These are phyloP conservation scores for Amanita thiersii DNA, from an alignment of 768 basidiomycete genomes.

Conservation along the genomic window DNA sequence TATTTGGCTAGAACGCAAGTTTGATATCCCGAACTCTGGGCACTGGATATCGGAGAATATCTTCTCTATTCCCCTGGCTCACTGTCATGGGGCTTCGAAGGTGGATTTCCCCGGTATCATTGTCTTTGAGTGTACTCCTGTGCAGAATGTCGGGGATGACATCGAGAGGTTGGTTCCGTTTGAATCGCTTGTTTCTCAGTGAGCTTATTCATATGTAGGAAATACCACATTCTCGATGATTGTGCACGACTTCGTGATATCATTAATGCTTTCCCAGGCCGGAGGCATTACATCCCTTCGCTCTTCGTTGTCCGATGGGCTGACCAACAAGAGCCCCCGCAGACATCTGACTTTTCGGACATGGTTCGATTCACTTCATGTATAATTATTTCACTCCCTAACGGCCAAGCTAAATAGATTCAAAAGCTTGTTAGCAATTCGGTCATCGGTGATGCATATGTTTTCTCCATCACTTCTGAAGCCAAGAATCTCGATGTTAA, in stretches of 20 bases:
- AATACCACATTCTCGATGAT: constrained; percentile 67
- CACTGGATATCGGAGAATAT: constrained; percentile 50
- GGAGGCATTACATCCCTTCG: constrained; percentile 55
- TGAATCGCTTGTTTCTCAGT: constrained; percentile 4
- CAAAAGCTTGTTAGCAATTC: constrained; percentile 38
- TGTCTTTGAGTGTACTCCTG: constrained; percentile 68
- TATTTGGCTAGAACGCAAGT: constrained; percentile 75
- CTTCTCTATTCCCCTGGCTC: constrained; percentile 50
- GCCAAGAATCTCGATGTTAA: constrained; percentile 8
- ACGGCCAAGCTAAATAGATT: constrained; percentile 29
- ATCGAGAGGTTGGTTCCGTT: constrained; percentile 47
- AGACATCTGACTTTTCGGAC: constrained; percentile 41
- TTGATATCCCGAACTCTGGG: constrained; percentile 59
- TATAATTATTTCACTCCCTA: not conserved
- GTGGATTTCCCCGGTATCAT: constrained; percentile 54
- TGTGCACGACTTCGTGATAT: constrained; percentile 63
- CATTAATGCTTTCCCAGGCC: constrained; percentile 40
- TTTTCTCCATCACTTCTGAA: constrained; percentile 42
- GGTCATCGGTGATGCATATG: constrained; percentile 28
- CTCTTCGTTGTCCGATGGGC: constrained; percentile 57
- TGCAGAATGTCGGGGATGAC: constrained; percentile 54
- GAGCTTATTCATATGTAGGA: constrained; percentile 27
- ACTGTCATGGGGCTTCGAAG: constrained; percentile 12
- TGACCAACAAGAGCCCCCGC: constrained; percentile 28
- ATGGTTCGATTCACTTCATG: constrained; percentile 42